A percentile compares a stretch with the other conserved stretches of the same genome.
These are phyloP conservation scores for Comarum palustre DNA, from an alignment of 306 rosid genomes.

Conservation along the genomic window DNA sequence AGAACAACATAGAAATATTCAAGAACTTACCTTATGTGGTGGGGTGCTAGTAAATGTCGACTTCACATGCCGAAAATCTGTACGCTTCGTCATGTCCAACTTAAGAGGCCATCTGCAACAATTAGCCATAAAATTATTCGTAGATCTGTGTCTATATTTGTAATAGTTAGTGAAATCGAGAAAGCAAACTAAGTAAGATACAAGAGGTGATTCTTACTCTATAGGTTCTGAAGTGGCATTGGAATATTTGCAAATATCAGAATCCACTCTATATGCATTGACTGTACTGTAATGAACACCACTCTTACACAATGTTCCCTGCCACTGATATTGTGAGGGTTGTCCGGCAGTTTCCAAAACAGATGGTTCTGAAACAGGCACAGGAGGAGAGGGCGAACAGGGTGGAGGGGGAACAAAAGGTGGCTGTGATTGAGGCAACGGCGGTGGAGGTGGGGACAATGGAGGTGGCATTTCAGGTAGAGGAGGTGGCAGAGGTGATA, in stretches of 20 bases:
- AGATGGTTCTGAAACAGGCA: slow-evolving; percentile 45
- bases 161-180: neutral
- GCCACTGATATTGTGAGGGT: slow-evolving; percentile 60
- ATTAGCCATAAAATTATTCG: slow-evolving; percentile 24
- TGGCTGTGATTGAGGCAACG: slow-evolving; percentile 73
- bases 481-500: slow-evolving; percentile 64
- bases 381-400: slow-evolving; percentile 56
- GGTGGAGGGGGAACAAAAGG: slow-evolving; percentile 87
- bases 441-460: slow-evolving; percentile 76
- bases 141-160: slow-evolving; percentile 5
- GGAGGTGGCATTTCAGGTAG: slow-evolving; percentile 74
- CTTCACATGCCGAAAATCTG: slow-evolving; percentile 79
- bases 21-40: slow-evolving; percentile 65
- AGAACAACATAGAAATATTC: slow-evolving; percentile 17
- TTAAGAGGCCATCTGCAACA: slow-evolving; percentile 89
- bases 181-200: slow-evolving; percentile 21
- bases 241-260: slow-evolving; percentile 68
- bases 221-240: slow-evolving; percentile 73
- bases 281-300: slow-evolving; percentile 89
- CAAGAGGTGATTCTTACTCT: slow-evolving; percentile 44
- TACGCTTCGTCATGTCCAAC: slow-evolving; percentile 93
- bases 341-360: slow-evolving; percentile 47
- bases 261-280: slow-evolving; percentile 64
- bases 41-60: slow-evolving; percentile 77
- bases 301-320: slow-evolving; percentile 81